Evolutionary conservation across 2,329 filamentous ascomycete species (phyloP), one percentile per base, ranked within the genome.

Genomic region (Hypoxylon sp.): DNA sequence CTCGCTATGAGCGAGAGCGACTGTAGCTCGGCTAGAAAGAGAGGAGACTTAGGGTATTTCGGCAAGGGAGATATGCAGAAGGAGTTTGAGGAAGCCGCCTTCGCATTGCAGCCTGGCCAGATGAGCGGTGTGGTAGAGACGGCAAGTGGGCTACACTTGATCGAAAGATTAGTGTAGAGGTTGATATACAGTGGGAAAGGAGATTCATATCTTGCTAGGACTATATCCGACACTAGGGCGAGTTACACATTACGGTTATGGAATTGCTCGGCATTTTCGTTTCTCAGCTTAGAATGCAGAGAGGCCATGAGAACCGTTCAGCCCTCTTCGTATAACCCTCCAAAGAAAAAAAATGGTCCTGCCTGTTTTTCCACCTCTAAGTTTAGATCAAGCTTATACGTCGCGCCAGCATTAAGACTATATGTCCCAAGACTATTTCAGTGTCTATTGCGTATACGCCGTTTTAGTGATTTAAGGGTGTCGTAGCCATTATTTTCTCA

Each of bases 41-140:
- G 90, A 72, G 96, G 96, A 63, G 96, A 99, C 79, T 83, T 99
- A 83, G 96, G 96, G 19, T 97, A 94, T 81, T 99, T 99, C 80
- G 94, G 93, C 61, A 90, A 87, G 75, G 93, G 94, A 28, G 95
- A 98, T 76, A 99, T 99, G 96, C 96, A 99, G 80, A 95, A 94
- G 84, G 95, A 98, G 82, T 99, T 99, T 77, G 96, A 99, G 82
- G 93, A 98, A 62, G 94, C 94, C 3, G 92, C 96, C 1, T 99
- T 99, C 82, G 90, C 87, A n/a, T 85, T 99, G 60, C 87, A 94
- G 80, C 90, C 91, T 1, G 94, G 94, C 34, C 89, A 98, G 81
- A 89, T 98, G 76, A 98, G 94, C 81, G 85, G 87, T 50, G 86
- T 98, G 38, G 91, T 98, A 11, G 92, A 97, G 81, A 98, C 96